Evolutionary conservation across 2,329 filamentous ascomycete genomes (phyloP), one percentile per base, ranked within the genome.

Genomic region (Ophiostoma montium): DNA sequence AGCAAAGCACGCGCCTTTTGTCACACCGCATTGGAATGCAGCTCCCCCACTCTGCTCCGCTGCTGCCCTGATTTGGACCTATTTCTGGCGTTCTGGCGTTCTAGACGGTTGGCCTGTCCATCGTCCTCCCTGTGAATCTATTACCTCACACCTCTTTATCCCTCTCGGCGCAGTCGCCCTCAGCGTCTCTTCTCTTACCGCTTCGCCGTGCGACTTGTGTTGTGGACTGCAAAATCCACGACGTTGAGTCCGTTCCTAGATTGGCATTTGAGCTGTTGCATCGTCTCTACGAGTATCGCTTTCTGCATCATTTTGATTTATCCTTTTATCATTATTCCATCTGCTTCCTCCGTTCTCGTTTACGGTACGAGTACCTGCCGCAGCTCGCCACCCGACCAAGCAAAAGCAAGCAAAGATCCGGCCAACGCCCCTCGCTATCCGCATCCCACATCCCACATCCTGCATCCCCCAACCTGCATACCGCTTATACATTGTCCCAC

Each of bases 21-120:
- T 43, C 32, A 38, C 49, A 48, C 46, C 39, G 46, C 49, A 51
- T 51, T 51, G 46, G 49, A 45, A 33, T 47, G 39, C 39, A 31
- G 23, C 44, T 47, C 45, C 39, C 27, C 15, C 23, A 15, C 15
- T 32, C 30, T 32, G 27, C 42, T 15, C 42, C 36, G 7, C 36
- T 2, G 8, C 15, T 36, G 35, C 16, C 35, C 35, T 36, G 31
- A 11, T 33, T 11, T 33, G 31, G 31, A 3, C 31, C 31, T 33
- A 12, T 33, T 33, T 10, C 10, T 33, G 9, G 10, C 31, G 12
- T 33, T 10, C 10, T 33, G 9, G 10, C 31, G 12, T 33, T 3
- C 13, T 15, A 15, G 31, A 15, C 31, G 9, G 31, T 33, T 33
- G 31, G 31, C 12, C 31, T 33, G 31, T 5, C 23, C 23, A 27